These are phyloP conservation scores for Sindora glabra DNA, from an alignment of 306 rosid genomes.

Conservation along the genomic window DNA sequence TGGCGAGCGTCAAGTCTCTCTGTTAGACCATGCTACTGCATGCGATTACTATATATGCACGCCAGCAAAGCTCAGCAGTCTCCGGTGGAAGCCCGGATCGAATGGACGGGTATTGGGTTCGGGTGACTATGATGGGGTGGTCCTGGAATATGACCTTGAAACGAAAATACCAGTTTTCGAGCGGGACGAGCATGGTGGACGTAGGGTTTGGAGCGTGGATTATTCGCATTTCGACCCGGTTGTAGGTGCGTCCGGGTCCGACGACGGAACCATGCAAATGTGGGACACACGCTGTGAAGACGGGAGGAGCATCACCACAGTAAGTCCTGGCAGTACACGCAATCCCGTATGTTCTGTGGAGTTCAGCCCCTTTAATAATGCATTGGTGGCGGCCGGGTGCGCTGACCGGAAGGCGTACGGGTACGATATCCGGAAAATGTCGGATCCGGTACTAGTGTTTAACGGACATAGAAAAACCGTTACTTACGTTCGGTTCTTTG, in stretches of 20 bases:
- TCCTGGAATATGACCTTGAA: conserved; percentile 53
- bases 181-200: conserved; percentile 66
- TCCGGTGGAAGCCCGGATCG: conserved; percentile 45
- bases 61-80: conserved; percentile 64
- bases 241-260: conserved; percentile 54
- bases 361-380: conserved; percentile 29
- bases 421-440: conserved; percentile 39
- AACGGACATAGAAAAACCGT: conserved; percentile 50
- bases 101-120: conserved; percentile 33
- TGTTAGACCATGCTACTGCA: conserved; percentile 32
- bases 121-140: conserved; percentile 63
- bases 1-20: neutral
- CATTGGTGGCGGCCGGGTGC: conserved; percentile 46
- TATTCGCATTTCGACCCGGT: conserved; percentile 32
- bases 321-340: conserved; percentile 22
- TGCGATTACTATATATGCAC: conserved; percentile 40
- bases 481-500: conserved; percentile 36
- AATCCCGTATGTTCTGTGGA: conserved; percentile 52
- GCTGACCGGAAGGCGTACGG: conserved; percentile 48
- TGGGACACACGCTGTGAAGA: conserved; percentile 55
- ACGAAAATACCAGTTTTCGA: conserved; percentile 35
- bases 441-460: conserved; percentile 28
- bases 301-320: conserved; percentile 27
- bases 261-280: conserved; percentile 58
- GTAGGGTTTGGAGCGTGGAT: conserved; percentile 61